These are phyloP conservation scores for Zizania palustris DNA, from an alignment of 202 grass and related monocot species.

Conservation along the genomic window DNA sequence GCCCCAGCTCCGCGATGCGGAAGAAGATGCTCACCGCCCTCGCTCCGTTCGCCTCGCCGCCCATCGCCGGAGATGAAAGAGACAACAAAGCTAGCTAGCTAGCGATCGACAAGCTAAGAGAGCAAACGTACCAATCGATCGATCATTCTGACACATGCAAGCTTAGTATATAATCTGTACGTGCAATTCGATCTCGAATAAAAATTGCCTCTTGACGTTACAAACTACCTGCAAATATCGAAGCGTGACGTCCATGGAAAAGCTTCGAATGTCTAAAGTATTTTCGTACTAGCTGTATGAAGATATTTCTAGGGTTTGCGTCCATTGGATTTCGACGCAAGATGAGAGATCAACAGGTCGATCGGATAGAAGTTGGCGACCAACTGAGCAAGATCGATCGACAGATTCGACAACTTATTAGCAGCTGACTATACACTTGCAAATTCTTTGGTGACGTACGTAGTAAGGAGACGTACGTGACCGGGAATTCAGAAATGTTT, in stretches of 20 bases:
- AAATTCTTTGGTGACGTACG: no score
- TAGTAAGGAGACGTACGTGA: no score
- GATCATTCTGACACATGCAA: not conserved
- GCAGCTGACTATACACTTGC: no score
- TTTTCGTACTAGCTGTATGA: not conserved
- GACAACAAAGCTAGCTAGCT: not conserved
- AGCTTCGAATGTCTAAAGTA: not conserved
- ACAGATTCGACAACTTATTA: no score
- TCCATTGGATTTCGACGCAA: not conserved
- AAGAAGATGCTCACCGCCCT: conserved; percentile 35
- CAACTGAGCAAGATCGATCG: no score
- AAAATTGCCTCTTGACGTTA: not conserved
- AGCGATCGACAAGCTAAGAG: not conserved
- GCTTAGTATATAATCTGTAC: no score
- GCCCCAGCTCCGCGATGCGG: conserved; percentile 27
- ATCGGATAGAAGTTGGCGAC: no score
- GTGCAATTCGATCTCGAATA: not conserved
- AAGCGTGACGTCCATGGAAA: not conserved
- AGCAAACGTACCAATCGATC: not conserved
- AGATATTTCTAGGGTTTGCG: not conserved
- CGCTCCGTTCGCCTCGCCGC: not conserved
- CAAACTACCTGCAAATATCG: not conserved
- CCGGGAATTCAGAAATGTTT: no score
- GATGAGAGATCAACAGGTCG: no score
- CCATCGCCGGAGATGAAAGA: conserved; percentile 7